These are phyloP conservation scores for Chytridiales sp. DNA, from an alignment of 371 early-diverging fungal species.

Conservation along the genomic window DNA sequence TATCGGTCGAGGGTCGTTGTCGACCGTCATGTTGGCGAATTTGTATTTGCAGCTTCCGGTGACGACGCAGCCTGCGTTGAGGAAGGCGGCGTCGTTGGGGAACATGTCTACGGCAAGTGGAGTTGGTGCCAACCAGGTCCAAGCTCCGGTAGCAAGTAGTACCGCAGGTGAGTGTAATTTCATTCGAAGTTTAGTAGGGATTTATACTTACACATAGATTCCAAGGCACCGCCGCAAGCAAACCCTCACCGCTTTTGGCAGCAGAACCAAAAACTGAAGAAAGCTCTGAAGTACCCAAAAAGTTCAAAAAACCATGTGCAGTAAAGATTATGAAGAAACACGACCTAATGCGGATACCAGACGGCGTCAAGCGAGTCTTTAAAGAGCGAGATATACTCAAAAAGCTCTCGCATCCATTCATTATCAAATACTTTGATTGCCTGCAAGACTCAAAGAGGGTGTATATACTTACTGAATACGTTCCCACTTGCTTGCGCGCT, in stretches of 20 bases:
- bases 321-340: constrained; percentile 10
- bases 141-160: too few species aligned
- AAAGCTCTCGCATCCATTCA: background rate
- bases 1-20: constrained; percentile 6
- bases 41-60: background rate
- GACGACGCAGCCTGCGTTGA: background rate
- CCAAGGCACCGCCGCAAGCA: too few species aligned
- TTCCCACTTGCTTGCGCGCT: background rate
- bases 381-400: constrained; percentile 10
- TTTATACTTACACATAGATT: too few species aligned
- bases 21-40: constrained; percentile 5
- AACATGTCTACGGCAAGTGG: too few species aligned
- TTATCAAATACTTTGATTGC: constrained; percentile 6
- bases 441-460: constrained; percentile 6
- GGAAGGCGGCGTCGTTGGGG: too few species aligned
- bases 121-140: too few species aligned
- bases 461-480: constrained; percentile 13
- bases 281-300: too few species aligned
- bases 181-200: too few species aligned
- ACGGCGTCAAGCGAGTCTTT: background rate
- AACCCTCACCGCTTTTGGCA: too few species aligned
- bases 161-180: too few species aligned
- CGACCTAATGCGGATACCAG: constrained; percentile 2
- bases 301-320: constrained; percentile 5
- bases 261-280: too few species aligned